Conservation (phyloP, 2,329 filamentous ascomycete genomes). For the Colletotrichum chlorophyti region DNA sequence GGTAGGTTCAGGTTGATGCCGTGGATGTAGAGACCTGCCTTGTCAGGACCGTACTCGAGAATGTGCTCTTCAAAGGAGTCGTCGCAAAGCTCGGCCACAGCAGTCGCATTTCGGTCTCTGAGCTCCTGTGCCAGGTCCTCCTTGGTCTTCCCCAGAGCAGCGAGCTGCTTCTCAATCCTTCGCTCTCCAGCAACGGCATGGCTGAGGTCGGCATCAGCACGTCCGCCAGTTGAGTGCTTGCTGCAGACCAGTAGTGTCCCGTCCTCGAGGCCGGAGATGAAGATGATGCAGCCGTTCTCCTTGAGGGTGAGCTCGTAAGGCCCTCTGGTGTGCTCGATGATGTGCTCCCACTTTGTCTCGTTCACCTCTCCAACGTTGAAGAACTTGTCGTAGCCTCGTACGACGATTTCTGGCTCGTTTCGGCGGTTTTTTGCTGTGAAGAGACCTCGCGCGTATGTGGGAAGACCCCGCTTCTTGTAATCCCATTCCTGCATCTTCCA, state of each 20-base stretch:
- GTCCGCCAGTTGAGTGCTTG: constrained; percentile 91
- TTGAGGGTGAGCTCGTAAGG: constrained; percentile 97
- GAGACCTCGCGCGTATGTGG: constrained; percentile 90
- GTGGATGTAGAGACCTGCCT: constrained; percentile 91
- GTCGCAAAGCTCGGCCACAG: constrained; percentile 95
- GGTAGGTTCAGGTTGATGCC: constrained; percentile 97
- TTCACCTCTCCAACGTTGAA: constrained; percentile 89
- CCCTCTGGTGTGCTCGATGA: constrained; percentile 76
- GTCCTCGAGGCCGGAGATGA: constrained; percentile 90
- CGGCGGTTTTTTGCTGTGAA: constrained; percentile 80
- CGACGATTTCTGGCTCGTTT: constrained; percentile 77
- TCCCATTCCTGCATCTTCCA: constrained; percentile 97
- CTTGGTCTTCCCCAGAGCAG: constrained; percentile 77
- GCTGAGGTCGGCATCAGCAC: constrained; percentile 74
- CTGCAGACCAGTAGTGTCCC: constrained; percentile 94
- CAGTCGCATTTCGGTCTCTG: constrained; percentile 84
- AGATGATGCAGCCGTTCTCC: constrained; percentile 99
- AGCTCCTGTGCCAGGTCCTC: constrained; percentile 80
- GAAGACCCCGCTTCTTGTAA: constrained; percentile 86
- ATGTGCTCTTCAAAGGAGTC: constrained; percentile 98
- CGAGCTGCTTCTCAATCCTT: constrained; percentile 83
- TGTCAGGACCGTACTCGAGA: constrained; percentile 81
- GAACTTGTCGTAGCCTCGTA: constrained; percentile 97
- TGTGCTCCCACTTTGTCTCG: constrained; percentile 83
- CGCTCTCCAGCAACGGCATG: constrained; percentile 85